phyloP scores from a whole-genome alignment of 148 eudicot species.

The Euryodendron excelsum region DNA sequence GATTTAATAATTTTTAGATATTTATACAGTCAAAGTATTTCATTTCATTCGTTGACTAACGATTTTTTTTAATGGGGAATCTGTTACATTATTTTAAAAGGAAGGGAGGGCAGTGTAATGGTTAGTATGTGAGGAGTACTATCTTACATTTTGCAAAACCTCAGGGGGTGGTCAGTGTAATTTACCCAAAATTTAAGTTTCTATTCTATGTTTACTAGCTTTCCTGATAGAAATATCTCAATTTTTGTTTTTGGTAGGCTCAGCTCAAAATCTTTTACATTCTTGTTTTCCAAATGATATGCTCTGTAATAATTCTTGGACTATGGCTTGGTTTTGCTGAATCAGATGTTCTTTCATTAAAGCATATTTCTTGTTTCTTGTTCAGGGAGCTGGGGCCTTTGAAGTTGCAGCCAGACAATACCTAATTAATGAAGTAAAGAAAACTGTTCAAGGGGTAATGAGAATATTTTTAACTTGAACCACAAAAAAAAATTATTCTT shows the following conservation, averaged over 20 bases:
- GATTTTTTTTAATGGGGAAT: too few relatives aligned
- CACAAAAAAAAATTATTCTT: neutral
- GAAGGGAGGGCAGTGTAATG: too few relatives aligned
- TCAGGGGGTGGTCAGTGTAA: too few relatives aligned
- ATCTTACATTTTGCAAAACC: too few relatives aligned
- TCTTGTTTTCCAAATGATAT: neutral
- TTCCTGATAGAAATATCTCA: neutral
- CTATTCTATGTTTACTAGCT: neutral
- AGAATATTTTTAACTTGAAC: neutral
- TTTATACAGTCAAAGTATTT: too few relatives aligned
- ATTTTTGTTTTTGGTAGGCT: neutral
- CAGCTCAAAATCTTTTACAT: neutral
- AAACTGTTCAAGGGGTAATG: constrained; percentile 90
- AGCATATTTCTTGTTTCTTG: constrained; percentile 11
- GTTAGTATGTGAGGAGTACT: too few relatives aligned
- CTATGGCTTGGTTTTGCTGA: neutral
- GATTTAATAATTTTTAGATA: too few relatives aligned
- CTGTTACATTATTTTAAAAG: too few relatives aligned
- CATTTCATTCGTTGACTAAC: too few relatives aligned
- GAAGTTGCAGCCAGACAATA: constrained; percentile 96
- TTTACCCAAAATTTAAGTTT: too few relatives aligned
- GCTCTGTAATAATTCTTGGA: neutral
- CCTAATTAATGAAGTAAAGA: constrained; percentile 84
- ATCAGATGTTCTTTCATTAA: too few relatives aligned
- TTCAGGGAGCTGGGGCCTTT: constrained; percentile 98